A percentile compares a stretch with the other conserved stretches of the same genome.
Evolutionary conservation across 2,329 filamentous ascomycete species (phyloP).

Genomic region (Calonectria ilicicola): DNA sequence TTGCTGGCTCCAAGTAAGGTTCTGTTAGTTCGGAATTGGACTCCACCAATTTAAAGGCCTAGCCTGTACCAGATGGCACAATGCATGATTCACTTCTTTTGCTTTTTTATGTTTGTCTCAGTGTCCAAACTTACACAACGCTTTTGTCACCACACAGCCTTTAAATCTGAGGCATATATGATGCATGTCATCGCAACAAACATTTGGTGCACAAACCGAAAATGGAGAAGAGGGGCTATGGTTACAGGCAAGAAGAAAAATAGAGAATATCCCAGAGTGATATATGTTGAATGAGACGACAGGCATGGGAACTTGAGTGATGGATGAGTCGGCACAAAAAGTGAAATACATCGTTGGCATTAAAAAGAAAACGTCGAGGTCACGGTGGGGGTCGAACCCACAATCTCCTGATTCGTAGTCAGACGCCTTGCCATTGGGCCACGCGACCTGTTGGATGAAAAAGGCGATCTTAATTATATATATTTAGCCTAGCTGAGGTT

Average conservation of each 20-base stretch:
- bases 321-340: too few relatives aligned
- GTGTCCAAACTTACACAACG: neutral
- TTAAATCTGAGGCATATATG: neutral
- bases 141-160: neutral
- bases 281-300: too few relatives aligned
- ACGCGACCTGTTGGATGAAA: slow-evolving; percentile 24
- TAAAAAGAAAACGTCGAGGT: slow-evolving; percentile 9
- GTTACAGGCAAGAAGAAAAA: too few relatives aligned
- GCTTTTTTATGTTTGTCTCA: neutral
- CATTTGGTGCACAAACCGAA: too few relatives aligned
- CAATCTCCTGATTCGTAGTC: slow-evolving; percentile 50
- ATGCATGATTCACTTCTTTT: neutral
- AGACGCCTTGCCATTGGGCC: slow-evolving; percentile 49
- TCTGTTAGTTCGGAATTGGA: neutral
- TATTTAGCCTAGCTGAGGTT: too few relatives aligned
- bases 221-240: too few relatives aligned
- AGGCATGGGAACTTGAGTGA: too few relatives aligned
- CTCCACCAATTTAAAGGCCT: neutral
- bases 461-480: too few relatives aligned
- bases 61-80: neutral
- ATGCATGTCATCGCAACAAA: too few relatives aligned
- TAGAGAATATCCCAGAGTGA: too few relatives aligned
- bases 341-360: too few relatives aligned
- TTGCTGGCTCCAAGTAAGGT: neutral
- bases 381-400: slow-evolving; percentile 47